Base-by-base conservation (phyloP, 495 filamentous ascomycete genomes). In the Hypoxylon trugodes region DNA sequence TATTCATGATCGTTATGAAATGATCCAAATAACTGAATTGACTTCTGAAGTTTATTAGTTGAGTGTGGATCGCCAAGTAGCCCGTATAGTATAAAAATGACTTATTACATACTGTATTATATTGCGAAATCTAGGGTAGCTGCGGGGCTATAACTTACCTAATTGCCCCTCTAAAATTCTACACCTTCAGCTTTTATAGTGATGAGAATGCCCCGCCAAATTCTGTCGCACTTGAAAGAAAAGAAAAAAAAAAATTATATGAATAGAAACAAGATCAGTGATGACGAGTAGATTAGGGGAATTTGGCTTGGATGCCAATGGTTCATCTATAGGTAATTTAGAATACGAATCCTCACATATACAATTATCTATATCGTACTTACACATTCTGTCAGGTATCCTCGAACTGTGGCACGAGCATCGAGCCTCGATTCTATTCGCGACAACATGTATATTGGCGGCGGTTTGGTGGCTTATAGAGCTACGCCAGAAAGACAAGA, bases 371-470 rank as follows among this genome's bases (percentile, higher is more conserved):
- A 25, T 33, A 36, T 0, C 30, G 16, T 40, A 7, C 15, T 13
- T 60, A 18, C 48, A 62, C 18, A 53, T 49, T 63, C 9, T 43
- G 13, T 41, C 40, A 86, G 84, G 79, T 57, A 65, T 79, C 35
- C 66, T 86, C 24, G 79, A 79, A 56, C 56, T 82, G 18, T 87
- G 84, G 85, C 84, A 87, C 68, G 59, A 72, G 25, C 73, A 83
- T 68, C 77, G 85, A 33, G 71, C 81, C 19, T 73, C 78, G 2
- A 78, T 87, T n/a, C 69, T 87, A 16, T 57, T 82, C 15, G 69
- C 77, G 47, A 72, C 69, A 12, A 71, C 79, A 32, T 66, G 73
- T 6, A 50, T 74, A 22, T 61, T 83, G 10, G 61, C 71, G 10
- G 59, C 75, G 6, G 49, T 79, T 9, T 77, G 78, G 36, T 67